Conservation (phyloP, 805 yeast genomes). For the Yarrowia bubula region DNA sequence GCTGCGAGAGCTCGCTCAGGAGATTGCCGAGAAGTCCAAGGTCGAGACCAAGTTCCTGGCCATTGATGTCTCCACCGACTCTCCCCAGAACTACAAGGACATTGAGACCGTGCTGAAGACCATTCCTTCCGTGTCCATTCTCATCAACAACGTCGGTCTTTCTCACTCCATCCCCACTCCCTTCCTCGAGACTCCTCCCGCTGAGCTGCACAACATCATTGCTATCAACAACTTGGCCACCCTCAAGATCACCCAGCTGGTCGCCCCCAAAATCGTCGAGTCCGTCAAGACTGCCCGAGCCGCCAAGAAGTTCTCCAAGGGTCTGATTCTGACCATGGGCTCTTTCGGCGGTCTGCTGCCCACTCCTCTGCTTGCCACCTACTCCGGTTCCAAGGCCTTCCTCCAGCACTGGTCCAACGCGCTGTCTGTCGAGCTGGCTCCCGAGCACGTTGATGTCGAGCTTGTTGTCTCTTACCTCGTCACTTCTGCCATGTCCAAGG, state of each 20-base stretch:
- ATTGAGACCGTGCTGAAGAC: conserved; percentile 49
- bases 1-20: conserved; percentile 62
- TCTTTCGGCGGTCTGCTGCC: conserved; percentile 95
- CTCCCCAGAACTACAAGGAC: conserved; percentile 52
- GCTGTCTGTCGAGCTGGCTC: conserved; percentile 76
- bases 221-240: conserved; percentile 85
- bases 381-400: conserved; percentile 95
- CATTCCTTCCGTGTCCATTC: conserved; percentile 60
- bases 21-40: conserved; percentile 56
- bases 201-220: conserved; percentile 75
- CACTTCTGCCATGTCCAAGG: conserved; percentile 93
- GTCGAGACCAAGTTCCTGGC: conserved; percentile 68
- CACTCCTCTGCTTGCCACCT: conserved; percentile 86
- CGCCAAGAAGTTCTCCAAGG: conserved; percentile 40
- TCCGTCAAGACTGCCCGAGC: conserved; percentile 46
- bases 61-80: conserved; percentile 72
- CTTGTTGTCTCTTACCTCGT: conserved; percentile 83
- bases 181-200: conserved; percentile 71
- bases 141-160: conserved; percentile 91
- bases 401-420: conserved; percentile 91
- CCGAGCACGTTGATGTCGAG: conserved; percentile 77
- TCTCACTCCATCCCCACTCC: conserved; percentile 95
- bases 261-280: conserved; percentile 65
- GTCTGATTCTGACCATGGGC: conserved; percentile 90
- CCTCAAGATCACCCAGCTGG: conserved; percentile 74